Evolutionary conservation across 73 alveolate genomes (phyloP).

Genomic region (Paramecium tetraurelia): DNA sequence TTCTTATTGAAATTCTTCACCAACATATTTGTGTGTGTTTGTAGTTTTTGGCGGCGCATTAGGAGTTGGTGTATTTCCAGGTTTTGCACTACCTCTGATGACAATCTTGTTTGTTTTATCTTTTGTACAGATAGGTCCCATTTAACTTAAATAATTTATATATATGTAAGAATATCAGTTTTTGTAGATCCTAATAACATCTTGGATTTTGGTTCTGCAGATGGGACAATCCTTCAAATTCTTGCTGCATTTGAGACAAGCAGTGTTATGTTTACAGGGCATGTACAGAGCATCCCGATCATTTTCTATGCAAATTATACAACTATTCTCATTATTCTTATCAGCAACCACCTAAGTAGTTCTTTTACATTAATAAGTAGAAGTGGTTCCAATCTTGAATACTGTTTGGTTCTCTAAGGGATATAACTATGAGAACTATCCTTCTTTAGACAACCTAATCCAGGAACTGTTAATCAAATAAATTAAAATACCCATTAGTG

Average conservation of each 20-base stretch:
- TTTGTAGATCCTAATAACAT: constrained; percentile 75
- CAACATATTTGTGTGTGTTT: not conserved
- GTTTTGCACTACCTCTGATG: not conserved
- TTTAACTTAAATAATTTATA: not conserved
- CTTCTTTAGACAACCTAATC: constrained; percentile 58
- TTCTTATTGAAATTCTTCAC: not conserved
- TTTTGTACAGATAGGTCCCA: constrained; percentile 47
- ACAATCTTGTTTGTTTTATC: not conserved
- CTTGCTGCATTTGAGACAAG: constrained; percentile 77
- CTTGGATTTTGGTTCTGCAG: constrained; percentile 76
- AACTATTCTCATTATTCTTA: constrained; percentile 28
- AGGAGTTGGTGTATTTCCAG: not conserved
- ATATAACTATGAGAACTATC: not conserved
- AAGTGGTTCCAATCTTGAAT: constrained; percentile 58
- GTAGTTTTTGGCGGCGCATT: not conserved
- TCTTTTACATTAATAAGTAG: constrained; percentile 46
- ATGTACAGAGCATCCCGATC: constrained; percentile 78
- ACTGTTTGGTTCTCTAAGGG: constrained; percentile 39
- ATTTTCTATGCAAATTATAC: constrained; percentile 73
- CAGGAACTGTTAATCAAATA: constrained; percentile 15
- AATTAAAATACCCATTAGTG: constrained; percentile 49
- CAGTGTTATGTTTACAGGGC: constrained; percentile 82
- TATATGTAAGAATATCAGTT: constrained; percentile 2
- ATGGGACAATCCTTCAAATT: constrained; percentile 77
- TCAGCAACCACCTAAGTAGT: not conserved